These are phyloP conservation scores for Myochromella boudieri DNA, from an alignment of 768 basidiomycete genomes.

Conservation along the genomic window DNA sequence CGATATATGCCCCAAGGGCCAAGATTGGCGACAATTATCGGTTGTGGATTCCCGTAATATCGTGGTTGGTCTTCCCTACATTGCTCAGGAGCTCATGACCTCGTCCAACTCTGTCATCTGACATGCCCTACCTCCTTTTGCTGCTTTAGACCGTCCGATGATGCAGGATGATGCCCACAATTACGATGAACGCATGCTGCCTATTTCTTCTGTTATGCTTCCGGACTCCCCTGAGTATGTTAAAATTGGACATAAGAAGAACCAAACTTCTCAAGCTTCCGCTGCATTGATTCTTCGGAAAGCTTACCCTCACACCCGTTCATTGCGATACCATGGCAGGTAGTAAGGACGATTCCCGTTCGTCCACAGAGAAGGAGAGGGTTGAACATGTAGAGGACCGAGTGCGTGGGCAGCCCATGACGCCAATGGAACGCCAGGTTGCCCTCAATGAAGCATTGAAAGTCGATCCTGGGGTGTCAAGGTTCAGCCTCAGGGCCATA, in stretches of 20 bases:
- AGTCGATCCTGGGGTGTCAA: constrained; percentile 40
- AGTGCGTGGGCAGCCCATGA: constrained; percentile 19
- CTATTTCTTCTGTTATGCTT: background rate
- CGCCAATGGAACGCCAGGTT: constrained; percentile 38
- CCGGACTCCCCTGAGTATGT: background rate
- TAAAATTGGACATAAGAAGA: background rate
- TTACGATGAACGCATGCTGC: background rate
- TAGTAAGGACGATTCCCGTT: constrained; percentile 12
- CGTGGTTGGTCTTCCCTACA: too few relatives aligned
- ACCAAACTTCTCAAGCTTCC: background rate
- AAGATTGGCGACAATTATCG: too few relatives aligned
- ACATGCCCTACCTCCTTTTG: too few relatives aligned
- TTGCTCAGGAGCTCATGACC: too few relatives aligned
- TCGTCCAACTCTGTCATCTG: too few relatives aligned
- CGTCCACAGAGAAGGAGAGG: constrained; percentile 26
- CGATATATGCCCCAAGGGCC: too few relatives aligned
- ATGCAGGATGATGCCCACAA: too few relatives aligned
- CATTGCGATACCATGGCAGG: constrained; percentile 8
- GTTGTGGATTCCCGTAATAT: too few relatives aligned
- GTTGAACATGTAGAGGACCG: constrained; percentile 15
- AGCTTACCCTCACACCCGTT: background rate
- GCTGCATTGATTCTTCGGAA: background rate
- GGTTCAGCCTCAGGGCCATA: constrained; percentile 34
- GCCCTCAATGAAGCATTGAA: constrained; percentile 39
- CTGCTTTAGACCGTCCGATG: too few relatives aligned